These are phyloP conservation scores for Cephaloascus albidus DNA, from an alignment of 805 yeast species.

Conservation along the genomic window DNA sequence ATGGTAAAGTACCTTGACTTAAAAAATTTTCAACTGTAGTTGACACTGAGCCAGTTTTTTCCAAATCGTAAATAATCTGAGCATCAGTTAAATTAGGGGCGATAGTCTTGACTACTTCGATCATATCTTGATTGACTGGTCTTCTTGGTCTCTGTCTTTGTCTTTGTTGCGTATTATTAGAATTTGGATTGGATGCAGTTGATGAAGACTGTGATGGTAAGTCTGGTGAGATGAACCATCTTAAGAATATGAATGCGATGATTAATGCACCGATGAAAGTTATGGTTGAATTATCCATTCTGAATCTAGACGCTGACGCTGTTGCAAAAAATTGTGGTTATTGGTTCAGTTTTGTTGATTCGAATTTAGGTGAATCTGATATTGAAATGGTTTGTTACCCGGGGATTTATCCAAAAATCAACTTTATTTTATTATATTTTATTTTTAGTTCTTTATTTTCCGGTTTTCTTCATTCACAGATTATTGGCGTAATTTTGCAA, in stretches of 20 bases:
- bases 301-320: no score
- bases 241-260: conserved; percentile 47
- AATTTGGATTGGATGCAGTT: conserved; percentile 3
- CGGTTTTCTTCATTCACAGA: no score
- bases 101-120: conserved; percentile 74
- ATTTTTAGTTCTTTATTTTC: no score
- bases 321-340: no score
- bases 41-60: conserved; percentile 73
- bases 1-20: conserved; percentile 50
- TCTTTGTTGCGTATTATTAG: conserved; percentile 6
- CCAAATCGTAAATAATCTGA: conserved; percentile 68
- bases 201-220: conserved; percentile 20
- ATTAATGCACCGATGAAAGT: conserved; percentile 38
- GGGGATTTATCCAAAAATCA: no score
- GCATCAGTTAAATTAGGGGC: conserved; percentile 65
- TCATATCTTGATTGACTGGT: conserved; percentile 59
- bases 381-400: no score
- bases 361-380: no score
- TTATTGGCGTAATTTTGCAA: no score
- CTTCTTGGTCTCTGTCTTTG: conserved; percentile 21
- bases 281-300: conserved; percentile 47
- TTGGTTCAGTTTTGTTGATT: background rate
- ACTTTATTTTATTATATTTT: no score
- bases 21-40: conserved; percentile 67
- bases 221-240: conserved; percentile 60